Conservation (phyloP, 495 filamentous ascomycete genomes). For the Letharia lupina region DNA sequence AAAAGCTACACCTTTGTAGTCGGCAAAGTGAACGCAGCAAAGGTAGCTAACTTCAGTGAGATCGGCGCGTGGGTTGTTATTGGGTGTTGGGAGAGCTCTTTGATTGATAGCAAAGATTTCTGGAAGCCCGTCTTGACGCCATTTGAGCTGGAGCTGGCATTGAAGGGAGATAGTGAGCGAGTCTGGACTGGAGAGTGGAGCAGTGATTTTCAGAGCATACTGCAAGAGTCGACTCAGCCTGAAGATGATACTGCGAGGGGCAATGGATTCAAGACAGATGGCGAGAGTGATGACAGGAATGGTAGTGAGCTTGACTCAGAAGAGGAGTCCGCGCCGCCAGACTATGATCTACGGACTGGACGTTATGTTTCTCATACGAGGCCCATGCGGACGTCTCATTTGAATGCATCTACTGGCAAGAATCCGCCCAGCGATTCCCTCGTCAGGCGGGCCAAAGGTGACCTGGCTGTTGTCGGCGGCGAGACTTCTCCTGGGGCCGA, state of each 20-base stretch:
- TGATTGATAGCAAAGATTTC: conserved; percentile 78
- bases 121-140: conserved; percentile 85
- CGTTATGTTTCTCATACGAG: conserved; percentile 74
- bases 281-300: conserved; percentile 25
- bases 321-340: conserved; percentile 66
- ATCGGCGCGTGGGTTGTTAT: conserved; percentile 95
- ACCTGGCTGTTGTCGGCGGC: conserved; percentile 68
- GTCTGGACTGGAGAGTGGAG: conserved; percentile 72
- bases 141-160: conserved; percentile 72
- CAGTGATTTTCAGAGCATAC: conserved; percentile 58
- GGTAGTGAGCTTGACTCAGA: conserved; percentile 45
- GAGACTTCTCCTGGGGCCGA: conserved; percentile 85
- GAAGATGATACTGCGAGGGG: conserved; percentile 15
- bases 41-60: conserved; percentile 92
- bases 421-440: conserved; percentile 37
- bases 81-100: conserved; percentile 93
- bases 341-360: conserved; percentile 87
- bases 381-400: conserved; percentile 54
- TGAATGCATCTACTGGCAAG: conserved; percentile 31
- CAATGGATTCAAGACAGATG: conserved; percentile 16
- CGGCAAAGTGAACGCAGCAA: conserved; percentile 90
- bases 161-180: conserved; percentile 60
- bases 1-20: conserved; percentile 96
- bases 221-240: conserved; percentile 26
- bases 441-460: conserved; percentile 53